phyloP scores from a whole-genome alignment of 2,329 filamentous ascomycete species.

The Hypoxylon sp. region DNA sequence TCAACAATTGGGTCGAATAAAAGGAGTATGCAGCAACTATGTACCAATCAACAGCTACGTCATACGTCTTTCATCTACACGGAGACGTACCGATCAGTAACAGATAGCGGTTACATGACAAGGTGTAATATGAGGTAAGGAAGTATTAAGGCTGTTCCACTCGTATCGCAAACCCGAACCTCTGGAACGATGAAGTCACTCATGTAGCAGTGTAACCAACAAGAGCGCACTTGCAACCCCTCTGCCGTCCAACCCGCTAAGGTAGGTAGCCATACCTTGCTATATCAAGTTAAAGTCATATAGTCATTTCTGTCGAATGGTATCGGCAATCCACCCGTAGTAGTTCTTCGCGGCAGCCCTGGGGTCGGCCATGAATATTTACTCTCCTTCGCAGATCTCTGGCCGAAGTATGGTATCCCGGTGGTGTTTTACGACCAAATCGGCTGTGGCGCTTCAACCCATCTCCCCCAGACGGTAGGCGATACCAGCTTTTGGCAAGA shows the following conservation, averaged over 20 bases:
- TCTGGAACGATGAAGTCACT: no score
- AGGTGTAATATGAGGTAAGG: no score
- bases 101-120: no score
- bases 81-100: no score
- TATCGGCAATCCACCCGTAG: slow-evolving; percentile 20
- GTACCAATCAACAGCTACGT: background rate
- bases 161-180: no score
- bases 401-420: slow-evolving; percentile 30
- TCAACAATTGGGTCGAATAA: background rate
- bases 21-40: background rate
- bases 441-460: slow-evolving; percentile 43
- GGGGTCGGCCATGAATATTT: slow-evolving; percentile 45
- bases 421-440: slow-evolving; percentile 47
- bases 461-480: slow-evolving; percentile 36
- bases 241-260: no score
- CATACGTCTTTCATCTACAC: background rate
- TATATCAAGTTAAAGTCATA: background rate
- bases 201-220: no score
- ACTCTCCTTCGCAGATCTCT: slow-evolving; percentile 32
- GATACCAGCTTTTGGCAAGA: slow-evolving; percentile 40
- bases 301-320: background rate
- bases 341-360: slow-evolving; percentile 39
- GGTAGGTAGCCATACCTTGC: background rate
- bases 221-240: no score
- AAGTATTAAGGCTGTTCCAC: background rate